Conservation (phyloP, 768 basidiomycete species). For the Macrolepiota fuliginosa region DNA sequence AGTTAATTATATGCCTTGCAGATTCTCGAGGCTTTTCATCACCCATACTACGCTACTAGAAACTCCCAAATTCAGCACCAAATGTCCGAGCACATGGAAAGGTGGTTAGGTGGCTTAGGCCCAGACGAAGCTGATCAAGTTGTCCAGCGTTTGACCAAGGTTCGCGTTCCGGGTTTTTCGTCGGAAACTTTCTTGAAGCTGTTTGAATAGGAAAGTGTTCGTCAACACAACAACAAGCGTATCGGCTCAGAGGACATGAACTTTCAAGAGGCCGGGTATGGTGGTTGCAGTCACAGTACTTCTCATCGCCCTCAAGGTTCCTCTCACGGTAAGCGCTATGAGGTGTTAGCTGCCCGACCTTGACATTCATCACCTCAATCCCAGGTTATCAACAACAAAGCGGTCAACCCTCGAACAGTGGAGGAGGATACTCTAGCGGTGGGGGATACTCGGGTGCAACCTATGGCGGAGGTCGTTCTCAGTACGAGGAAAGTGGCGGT, state of each 20-base stretch:
- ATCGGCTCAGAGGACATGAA: conserved; percentile 43
- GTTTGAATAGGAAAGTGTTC: conserved; percentile 45
- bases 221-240: conserved; percentile 55
- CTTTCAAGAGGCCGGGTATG: conserved; percentile 36
- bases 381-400: neutral
- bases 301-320: conserved; percentile 9
- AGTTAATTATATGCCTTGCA: conserved; percentile 14
- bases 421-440: neutral
- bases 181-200: neutral
- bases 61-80: conserved; percentile 51
- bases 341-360: neutral
- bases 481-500: neutral
- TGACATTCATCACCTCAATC: neutral
- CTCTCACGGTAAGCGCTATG: neutral
- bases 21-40: conserved; percentile 68
- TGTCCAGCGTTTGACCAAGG: conserved; percentile 53
- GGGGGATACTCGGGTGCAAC: conserved; percentile 7
- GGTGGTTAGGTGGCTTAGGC: conserved; percentile 50
- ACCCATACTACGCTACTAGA: conserved; percentile 61
- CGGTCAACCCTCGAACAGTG: neutral
- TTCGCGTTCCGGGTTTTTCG: conserved; percentile 17
- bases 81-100: conserved; percentile 57
- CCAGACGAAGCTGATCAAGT: conserved; percentile 41
- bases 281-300: conserved; percentile 29
- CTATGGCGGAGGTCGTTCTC: too few species aligned